phyloP scores from a whole-genome alignment of 2,329 filamentous ascomycete genomes.

The Arthrobotrys musiformis region DNA sequence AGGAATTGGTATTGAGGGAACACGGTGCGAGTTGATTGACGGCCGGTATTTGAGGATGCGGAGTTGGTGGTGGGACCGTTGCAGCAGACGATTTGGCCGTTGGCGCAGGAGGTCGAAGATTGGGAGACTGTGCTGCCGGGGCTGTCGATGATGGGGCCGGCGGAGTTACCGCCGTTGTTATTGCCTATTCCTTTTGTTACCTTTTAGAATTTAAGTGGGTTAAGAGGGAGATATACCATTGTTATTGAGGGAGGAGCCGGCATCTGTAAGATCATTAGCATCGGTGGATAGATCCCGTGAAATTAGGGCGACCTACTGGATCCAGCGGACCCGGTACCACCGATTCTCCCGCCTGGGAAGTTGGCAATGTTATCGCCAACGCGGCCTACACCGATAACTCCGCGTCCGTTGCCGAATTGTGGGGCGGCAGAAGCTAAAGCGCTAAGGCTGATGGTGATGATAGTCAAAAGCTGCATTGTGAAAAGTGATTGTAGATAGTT shows the following conservation, averaged over 20 bases:
- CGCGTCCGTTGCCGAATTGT: constrained; percentile 4
- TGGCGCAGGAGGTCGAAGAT: constrained; percentile 41
- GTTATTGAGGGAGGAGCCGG: constrained; percentile 32
- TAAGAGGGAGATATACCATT: constrained; percentile 15
- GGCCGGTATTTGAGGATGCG: constrained; percentile 33
- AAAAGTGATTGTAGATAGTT: neutral
- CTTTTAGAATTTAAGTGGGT: neutral
- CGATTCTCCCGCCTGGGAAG: constrained; percentile 33
- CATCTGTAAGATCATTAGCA: neutral
- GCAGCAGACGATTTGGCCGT: constrained; percentile 51
- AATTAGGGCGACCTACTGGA: constrained; percentile 21
- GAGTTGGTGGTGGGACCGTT: constrained; percentile 29
- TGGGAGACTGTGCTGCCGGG: constrained; percentile 24
- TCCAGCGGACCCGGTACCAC: constrained; percentile 35
- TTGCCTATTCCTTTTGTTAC: constrained; percentile 4
- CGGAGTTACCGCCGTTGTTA: constrained; percentile 37
- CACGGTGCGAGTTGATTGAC: constrained; percentile 10
- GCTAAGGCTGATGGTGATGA: constrained; percentile 37
- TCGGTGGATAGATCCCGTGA: neutral
- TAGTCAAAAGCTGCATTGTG: constrained; percentile 53
- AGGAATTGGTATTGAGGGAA: constrained; percentile 38
- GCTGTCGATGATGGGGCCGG: constrained; percentile 33
- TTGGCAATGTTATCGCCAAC: constrained; percentile 2
- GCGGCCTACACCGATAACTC: too few species aligned
- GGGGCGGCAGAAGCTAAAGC: constrained; percentile 44